Evolutionary conservation across 1,139 yeast genomes (phyloP).

Genomic region (Blastobotrys raffinosifermentans): DNA sequence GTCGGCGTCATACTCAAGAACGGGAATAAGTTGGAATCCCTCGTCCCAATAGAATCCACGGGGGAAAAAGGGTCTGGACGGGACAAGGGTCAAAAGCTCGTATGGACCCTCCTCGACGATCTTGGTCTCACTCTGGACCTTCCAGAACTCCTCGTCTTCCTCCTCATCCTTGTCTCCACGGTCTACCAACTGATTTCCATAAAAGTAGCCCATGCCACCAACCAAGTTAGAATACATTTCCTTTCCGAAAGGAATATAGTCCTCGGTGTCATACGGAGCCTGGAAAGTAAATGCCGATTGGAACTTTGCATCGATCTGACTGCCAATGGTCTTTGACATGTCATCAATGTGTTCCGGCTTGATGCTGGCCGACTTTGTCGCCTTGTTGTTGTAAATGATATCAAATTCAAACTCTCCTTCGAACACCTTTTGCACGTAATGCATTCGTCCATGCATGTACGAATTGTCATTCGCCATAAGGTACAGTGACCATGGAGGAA

Average conservation of each 20-base stretch:
- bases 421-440: slow-evolving; percentile 69
- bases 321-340: slow-evolving; percentile 26
- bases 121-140: slow-evolving; percentile 20
- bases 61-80: slow-evolving; percentile 91
- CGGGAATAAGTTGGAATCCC: slow-evolving; percentile 86
- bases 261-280: slow-evolving; percentile 47
- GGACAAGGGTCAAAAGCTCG: slow-evolving; percentile 76
- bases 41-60: slow-evolving; percentile 99
- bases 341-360: slow-evolving; percentile 20
- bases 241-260: slow-evolving; percentile 58
- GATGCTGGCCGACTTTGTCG: slow-evolving; percentile 42
- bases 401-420: slow-evolving; percentile 76
- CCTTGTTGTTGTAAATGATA: slow-evolving; percentile 49
- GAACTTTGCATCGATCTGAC: slow-evolving; percentile 52
- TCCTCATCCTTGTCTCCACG: slow-evolving; percentile 53
- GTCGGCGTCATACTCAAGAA: slow-evolving; percentile 79
- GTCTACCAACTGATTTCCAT: slow-evolving; percentile 85
- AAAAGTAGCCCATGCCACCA: slow-evolving; percentile 86
- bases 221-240: slow-evolving; percentile 74
- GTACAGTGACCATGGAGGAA: slow-evolving; percentile 38
- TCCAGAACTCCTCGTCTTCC: slow-evolving; percentile 36
- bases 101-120: slow-evolving; percentile 31
- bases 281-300: slow-evolving; percentile 46
- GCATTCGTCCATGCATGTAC: slow-evolving; percentile 65
- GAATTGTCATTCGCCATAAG: slow-evolving; percentile 54